These are phyloP conservation scores for Corymbia maculata DNA, from an alignment of 345 rosid genomes.

Conservation along the genomic window DNA sequence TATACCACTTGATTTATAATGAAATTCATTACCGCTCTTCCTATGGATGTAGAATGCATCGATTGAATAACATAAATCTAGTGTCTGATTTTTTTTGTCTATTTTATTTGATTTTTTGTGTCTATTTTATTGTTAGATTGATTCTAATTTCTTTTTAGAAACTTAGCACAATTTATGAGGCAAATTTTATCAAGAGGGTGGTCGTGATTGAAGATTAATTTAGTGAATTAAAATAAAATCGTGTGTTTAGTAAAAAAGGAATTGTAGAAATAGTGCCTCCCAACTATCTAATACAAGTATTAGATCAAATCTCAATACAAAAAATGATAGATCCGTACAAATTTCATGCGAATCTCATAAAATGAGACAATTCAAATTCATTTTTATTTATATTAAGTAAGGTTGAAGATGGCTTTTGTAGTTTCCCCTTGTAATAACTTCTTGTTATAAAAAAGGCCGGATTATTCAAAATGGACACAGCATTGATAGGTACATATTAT, in stretches of 20 bases:
- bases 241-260: too few relatives aligned
- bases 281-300: too few relatives aligned
- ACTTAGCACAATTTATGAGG: background rate
- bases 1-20: too few relatives aligned
- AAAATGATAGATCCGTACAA: background rate
- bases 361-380: background rate
- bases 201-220: too few relatives aligned
- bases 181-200: background rate
- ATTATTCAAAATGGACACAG: background rate
- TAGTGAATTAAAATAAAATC: background rate
- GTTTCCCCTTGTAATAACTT: background rate
- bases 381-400: background rate
- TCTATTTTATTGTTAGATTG: background rate
- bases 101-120: too few relatives aligned
- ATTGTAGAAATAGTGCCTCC: too few relatives aligned
- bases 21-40: rapidly evolving
- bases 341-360: background rate
- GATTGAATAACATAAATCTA: too few relatives aligned
- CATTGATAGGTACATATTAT: background rate
- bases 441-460: background rate
- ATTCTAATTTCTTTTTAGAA: background rate
- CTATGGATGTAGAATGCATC: rapidly evolving
- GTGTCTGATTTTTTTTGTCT: too few relatives aligned
- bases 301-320: background rate
- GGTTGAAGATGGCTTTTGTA: background rate